Evolutionary conservation across 148 eudicot species (phyloP).

Genomic region (Simmondsia chinensis): DNA sequence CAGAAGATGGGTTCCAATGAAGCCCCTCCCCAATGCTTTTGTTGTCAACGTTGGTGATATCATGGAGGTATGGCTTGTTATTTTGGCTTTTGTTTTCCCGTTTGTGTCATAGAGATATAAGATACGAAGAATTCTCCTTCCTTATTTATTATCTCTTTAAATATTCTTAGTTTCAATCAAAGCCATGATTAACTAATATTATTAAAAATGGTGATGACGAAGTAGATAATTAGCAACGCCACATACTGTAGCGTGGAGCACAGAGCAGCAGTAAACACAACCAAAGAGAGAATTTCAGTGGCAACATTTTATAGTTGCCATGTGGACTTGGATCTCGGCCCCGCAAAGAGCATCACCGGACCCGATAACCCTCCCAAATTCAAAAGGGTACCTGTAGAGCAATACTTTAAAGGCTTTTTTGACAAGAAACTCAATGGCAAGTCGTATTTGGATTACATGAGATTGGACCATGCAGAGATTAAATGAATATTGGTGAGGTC

Average conservation of each 20-base stretch:
- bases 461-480: not conserved
- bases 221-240: constrained; percentile 51
- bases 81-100: too few relatives aligned
- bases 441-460: constrained; percentile 37
- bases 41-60: constrained; percentile 50
- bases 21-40: constrained; percentile 34
- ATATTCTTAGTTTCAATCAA: too few relatives aligned
- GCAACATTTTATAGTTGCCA: constrained; percentile 42
- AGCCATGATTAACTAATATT: too few relatives aligned
- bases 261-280: constrained; percentile 40
- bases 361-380: constrained; percentile 30
- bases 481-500: too few relatives aligned
- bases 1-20: constrained; percentile 45
- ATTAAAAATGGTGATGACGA: not conserved
- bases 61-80: constrained; percentile 16
- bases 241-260: constrained; percentile 57
- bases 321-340: constrained; percentile 37
- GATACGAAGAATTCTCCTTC: too few relatives aligned
- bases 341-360: constrained; percentile 33
- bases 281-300: constrained; percentile 39
- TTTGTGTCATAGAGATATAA: too few relatives aligned
- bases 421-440: constrained; percentile 35
- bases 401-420: constrained; percentile 37
- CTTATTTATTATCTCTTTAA: too few relatives aligned
- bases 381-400: constrained; percentile 15